Conservation (phyloP, 2,329 filamentous ascomycete species). For the Tolypocladium tundrense region DNA sequence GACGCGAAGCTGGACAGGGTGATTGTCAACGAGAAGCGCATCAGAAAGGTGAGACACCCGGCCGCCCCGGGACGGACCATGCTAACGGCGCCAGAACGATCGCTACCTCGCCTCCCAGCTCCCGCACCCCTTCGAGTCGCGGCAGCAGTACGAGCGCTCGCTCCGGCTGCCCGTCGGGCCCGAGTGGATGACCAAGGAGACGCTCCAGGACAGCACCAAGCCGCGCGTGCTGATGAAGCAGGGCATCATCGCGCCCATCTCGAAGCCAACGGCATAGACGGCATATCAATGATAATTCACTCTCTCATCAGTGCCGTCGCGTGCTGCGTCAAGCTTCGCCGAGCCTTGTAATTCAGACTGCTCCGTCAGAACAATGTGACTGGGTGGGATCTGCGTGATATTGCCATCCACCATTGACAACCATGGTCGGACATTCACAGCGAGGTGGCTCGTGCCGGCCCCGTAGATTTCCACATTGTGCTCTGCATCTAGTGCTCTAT, state of each 20-base stretch:
- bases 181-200: slow-evolving; percentile 95
- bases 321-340: no score
- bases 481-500: no score
- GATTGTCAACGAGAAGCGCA: slow-evolving; percentile 83
- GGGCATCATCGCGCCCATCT: slow-evolving; percentile 80
- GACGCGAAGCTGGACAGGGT: slow-evolving; percentile 76
- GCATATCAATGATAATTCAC: background rate
- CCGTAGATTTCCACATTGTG: no score
- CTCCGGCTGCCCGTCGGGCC: slow-evolving; percentile 79
- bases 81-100: slow-evolving; percentile 47
- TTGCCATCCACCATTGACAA: background rate
- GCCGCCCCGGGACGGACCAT: background rate
- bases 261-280: slow-evolving; percentile 50
- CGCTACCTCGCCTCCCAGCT: slow-evolving; percentile 78
- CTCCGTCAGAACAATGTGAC: background rate
- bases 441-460: background rate
- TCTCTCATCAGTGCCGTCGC: background rate
- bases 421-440: background rate
- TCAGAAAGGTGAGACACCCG: slow-evolving; percentile 62
- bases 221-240: slow-evolving; percentile 85
- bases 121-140: slow-evolving; percentile 82
- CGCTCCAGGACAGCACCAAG: slow-evolving; percentile 81
- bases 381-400: background rate
- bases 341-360: background rate
- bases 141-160: slow-evolving; percentile 81